Evolutionary conservation across 306 rosid genomes (phyloP), one percentile per base, ranked within the genome.

Genomic region (Gillenia trifoliata): DNA sequence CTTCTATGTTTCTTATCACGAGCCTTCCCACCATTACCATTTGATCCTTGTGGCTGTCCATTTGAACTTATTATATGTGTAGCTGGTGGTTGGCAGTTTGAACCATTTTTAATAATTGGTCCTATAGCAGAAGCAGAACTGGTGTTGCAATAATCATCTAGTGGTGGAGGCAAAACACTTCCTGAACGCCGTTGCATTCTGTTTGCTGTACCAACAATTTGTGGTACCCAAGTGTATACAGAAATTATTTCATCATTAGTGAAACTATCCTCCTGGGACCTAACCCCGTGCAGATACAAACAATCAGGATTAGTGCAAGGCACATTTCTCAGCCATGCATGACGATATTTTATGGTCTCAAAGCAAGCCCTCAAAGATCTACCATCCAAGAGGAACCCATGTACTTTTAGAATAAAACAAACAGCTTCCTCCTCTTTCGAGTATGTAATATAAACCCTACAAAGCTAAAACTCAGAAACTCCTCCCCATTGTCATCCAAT

Each of bases 221-320:
- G 96, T 73, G 91, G 94, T 78, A 93, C 91, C 98, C 94, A 88
- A 70, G 95, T 89, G 84, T 80, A 87, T 62, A 93, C 97, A 47
- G 97, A 94, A 76, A 94, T 88, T 69, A 90, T 84, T 87, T 94
- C 98, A 83, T 94, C 98, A 88, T 94, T 94, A n/a, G 96, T 85
- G 79, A 94, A 91, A 87, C 98, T 91, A 79, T 90, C 96, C 70
- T 91, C 91, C 73, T 88, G 95, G 71, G 92, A 89, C 78, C 98
- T 96, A 86, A 88, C 74, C 85, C 90, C 98, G 28, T 90, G 96
- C 88, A 94, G 86, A 84, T 91, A 94, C 77, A 94, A 75, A 84
- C 99, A 95, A 88, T 95, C 99, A 5, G 97, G 93, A 81, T 95
- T 95, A 86, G 85, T 88, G 93, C 98, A 95, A 75, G 98, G 98